Percentiles rank a stretch among this genome's conserved stretches.
These are phyloP conservation scores for Fusarium continuum DNA, from an alignment of 2,329 filamentous ascomycete species.

Conservation along the genomic window DNA sequence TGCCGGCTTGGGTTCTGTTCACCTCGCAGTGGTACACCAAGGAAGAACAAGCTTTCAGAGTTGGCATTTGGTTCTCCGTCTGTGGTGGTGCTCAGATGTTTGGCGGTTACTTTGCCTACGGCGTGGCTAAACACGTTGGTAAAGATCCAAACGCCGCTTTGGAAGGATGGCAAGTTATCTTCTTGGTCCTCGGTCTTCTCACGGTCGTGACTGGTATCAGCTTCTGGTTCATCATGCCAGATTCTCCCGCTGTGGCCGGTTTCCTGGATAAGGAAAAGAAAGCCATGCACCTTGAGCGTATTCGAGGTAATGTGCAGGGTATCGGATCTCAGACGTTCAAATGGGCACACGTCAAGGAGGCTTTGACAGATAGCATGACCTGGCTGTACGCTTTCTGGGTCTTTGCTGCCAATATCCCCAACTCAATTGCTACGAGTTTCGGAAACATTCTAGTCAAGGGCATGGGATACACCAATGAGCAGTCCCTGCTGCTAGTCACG, in stretches of 20 bases:
- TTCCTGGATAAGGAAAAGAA: background rate
- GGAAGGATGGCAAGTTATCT: background rate
- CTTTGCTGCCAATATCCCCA: constrained; percentile 36
- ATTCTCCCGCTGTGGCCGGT: background rate
- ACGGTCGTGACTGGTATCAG: background rate
- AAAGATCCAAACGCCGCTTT: constrained; percentile 8
- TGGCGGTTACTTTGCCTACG: constrained; percentile 37
- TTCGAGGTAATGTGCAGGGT: background rate
- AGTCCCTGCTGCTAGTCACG: background rate
- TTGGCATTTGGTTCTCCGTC: constrained; percentile 36
- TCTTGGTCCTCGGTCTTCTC: background rate
- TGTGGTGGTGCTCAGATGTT: constrained; percentile 35
- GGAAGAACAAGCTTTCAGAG: constrained; percentile 32
- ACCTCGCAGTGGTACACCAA: constrained; percentile 38
- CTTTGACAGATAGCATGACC: constrained; percentile 28
- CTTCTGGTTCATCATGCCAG: background rate
- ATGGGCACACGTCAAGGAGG: constrained; percentile 28
- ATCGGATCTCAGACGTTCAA: constrained; percentile 25
- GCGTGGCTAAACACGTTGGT: constrained; percentile 30
- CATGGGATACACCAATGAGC: background rate
- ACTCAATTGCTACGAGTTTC: constrained; percentile 13
- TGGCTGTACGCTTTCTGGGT: constrained; percentile 37
- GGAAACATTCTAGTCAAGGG: background rate
- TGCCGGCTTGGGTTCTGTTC: constrained; percentile 23
- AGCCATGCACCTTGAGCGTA: background rate